Evolutionary conservation across 768 basidiomycete species (phyloP), one percentile per base, ranked within the genome.

Genomic region (Lactifluus piperatus): DNA sequence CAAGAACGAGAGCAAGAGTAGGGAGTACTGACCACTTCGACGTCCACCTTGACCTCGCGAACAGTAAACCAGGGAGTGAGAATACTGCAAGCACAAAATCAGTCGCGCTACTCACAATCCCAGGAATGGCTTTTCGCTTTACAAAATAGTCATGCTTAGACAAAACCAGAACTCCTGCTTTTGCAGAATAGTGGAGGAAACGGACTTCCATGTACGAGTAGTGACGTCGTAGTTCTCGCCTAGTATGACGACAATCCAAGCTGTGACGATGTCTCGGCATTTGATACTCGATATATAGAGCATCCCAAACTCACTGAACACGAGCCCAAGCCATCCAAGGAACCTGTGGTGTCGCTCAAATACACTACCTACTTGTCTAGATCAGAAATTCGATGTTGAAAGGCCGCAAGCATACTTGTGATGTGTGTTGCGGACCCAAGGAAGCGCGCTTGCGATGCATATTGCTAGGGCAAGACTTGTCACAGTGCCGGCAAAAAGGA

Each of bases 261-360:
- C 77, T 57, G 41, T 20, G 50, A 46, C 27, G 24, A 29, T 4
- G 26, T n/a, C n/a, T 58, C 34, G 52, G 29, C 26, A 49, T 13
- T 39, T 53, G 16, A n/a, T 36, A 53, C 34, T 26, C 27, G 43
- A 46, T 51, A 45, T 61, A 2, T 32, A 11, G 8, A 27, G 36
- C 13, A 14, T 18, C 27, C 20, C 29, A 26, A 20, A 66, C 80
- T 65, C 70, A 84, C 84, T 83, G 27, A 74, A 78, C 30, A 81
- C 57, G 41, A 85, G 62, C 20, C 77, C 79, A 52, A 79, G 62
- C 79, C 88, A 91, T 43, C 88, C 88, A 56, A 86, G 75, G 71
- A 90, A 89, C 10, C 88, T 81, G 68, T 91, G 88, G 62, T 86
- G 83, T 52, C 86, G 80, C 69, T 91, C 88, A 64, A 91, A 91